These are phyloP conservation scores for Prunus salicina DNA, from an alignment of 306 rosid species.

Conservation along the genomic window DNA sequence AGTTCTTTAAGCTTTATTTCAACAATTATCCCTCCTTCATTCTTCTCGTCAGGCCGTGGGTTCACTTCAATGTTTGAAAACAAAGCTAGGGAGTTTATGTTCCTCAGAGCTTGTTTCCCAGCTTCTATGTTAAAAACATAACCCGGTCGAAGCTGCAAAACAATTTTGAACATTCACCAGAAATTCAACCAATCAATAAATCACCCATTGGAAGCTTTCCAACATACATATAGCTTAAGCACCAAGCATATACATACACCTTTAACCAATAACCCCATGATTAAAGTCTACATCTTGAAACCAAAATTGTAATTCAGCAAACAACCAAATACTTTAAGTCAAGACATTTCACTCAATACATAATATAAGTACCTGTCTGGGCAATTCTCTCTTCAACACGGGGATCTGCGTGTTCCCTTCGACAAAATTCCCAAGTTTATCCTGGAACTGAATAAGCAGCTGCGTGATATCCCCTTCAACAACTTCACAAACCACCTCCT, in stretches of 20 bases:
- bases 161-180: slow-evolving; percentile 34
- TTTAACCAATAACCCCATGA: not conserved
- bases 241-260: not conserved
- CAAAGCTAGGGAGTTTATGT: slow-evolving; percentile 79
- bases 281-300: not conserved
- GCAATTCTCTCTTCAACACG: slow-evolving; percentile 77
- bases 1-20: slow-evolving; percentile 90
- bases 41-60: slow-evolving; percentile 91
- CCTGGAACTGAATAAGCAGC: slow-evolving; percentile 73
- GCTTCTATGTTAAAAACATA: slow-evolving; percentile 87
- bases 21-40: slow-evolving; percentile 89
- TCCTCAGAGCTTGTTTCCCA: slow-evolving; percentile 94
- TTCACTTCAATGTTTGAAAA: slow-evolving; percentile 97
- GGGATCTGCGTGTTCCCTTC: slow-evolving; percentile 88
- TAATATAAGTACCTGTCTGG: slow-evolving; percentile 56
- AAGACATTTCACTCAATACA: not conserved
- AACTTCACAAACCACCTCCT: slow-evolving; percentile 96
- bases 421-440: slow-evolving; percentile 88
- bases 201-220: not conserved
- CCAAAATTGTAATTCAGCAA: not conserved
- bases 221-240: not conserved
- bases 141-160: slow-evolving; percentile 75
- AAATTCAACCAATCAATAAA: slow-evolving; percentile 1
- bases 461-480: slow-evolving; percentile 95
- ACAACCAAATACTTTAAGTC: not conserved